Conservation (phyloP, 257 asterid genomes). For the Rhazya stricta region DNA sequence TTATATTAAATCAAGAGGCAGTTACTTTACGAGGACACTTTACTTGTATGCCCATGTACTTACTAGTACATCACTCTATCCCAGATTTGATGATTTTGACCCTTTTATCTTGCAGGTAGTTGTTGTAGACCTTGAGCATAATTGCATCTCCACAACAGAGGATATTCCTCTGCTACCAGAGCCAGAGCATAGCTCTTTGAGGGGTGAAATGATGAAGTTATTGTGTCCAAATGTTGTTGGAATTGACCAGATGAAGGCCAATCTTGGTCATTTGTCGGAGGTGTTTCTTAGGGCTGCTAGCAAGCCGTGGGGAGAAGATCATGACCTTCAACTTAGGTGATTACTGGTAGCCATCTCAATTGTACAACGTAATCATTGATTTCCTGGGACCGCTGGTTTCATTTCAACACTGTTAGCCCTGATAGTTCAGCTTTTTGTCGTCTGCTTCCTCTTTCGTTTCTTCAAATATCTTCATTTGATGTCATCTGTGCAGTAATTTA, state of each 20-base stretch:
- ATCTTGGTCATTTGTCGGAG: conserved; percentile 33
- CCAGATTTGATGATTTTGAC: conserved; percentile 16
- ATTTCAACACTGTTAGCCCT: conserved; percentile 9
- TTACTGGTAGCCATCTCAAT: conserved; percentile 25
- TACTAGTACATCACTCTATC: background rate
- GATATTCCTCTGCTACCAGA: conserved; percentile 93
- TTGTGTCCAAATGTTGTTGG: conserved; percentile 79
- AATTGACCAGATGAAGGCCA: conserved; percentile 76
- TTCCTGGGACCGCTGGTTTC: conserved; percentile 17
- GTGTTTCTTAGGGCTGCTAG: conserved; percentile 44
- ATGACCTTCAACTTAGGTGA: conserved; percentile 82
- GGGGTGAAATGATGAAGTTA: conserved; percentile 64
- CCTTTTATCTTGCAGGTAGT: conserved; percentile 63
- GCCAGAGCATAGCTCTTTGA: conserved; percentile 79
- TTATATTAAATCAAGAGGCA: background rate
- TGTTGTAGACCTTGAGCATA: conserved; percentile 89
- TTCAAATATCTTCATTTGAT: background rate
- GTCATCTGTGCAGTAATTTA: background rate
- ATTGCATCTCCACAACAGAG: conserved; percentile 80
- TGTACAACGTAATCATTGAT: conserved; percentile 12
- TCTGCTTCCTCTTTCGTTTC: conserved; percentile 2
- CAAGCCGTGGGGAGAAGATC: conserved; percentile 82
- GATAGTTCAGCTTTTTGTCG: conserved; percentile 12
- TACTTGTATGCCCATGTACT: conserved; percentile 5
- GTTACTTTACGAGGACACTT: background rate